Conservation (phyloP, 164 flowering plant genomes). For the Berberis thunbergii region DNA sequence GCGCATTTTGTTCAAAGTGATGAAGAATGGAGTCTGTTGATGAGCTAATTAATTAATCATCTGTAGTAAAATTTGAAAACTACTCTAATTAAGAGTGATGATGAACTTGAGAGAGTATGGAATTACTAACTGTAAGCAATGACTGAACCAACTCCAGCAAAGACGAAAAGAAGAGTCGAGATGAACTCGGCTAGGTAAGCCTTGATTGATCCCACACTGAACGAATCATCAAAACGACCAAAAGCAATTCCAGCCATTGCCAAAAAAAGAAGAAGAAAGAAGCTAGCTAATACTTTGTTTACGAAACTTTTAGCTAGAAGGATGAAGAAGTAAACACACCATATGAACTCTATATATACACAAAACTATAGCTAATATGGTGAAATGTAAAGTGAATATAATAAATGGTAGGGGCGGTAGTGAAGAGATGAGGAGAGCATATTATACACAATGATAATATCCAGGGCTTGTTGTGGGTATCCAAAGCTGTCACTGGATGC, state of each 20-base stretch:
- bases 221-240: constrained; percentile 68
- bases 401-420: neutral
- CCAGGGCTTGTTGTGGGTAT: neutral
- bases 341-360: no score
- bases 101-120: neutral
- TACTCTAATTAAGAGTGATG: neutral
- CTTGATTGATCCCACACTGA: constrained; percentile 53
- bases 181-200: constrained; percentile 87
- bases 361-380: no score
- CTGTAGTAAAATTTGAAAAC: neutral
- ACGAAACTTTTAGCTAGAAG: no score
- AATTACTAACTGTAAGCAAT: constrained; percentile 56
- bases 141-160: constrained; percentile 87
- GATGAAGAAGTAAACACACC: no score
- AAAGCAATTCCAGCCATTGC: constrained; percentile 60
- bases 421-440: constrained; percentile 1
- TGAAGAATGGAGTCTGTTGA: no score
- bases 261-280: no score
- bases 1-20: no score
- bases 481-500: constrained; percentile 31
- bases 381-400: no score
- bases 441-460: constrained; percentile 1
- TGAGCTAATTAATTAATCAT: no score
- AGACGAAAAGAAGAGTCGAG: constrained; percentile 75
- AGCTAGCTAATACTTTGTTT: no score